phyloP scores from a whole-genome alignment of 2,329 filamentous ascomycete genomes.

The Rutstroemia sp. region DNA sequence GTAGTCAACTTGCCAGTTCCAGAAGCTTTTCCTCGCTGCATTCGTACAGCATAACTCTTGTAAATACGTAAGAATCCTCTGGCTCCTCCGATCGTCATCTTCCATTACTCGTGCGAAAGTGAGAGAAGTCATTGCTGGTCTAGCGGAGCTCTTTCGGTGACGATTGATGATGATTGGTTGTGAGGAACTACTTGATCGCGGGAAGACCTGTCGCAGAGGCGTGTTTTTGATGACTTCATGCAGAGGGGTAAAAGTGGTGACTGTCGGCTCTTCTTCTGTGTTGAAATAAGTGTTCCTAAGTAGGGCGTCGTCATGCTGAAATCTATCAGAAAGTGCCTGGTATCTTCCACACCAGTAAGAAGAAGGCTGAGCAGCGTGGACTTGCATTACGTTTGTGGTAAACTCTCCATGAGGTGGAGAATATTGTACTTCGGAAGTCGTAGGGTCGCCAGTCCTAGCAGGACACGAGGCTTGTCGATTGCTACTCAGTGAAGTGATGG shows the following conservation, averaged over 20 bases:
- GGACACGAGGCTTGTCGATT: conserved; percentile 10
- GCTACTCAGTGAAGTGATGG: conserved; percentile 17
- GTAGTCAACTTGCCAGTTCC: conserved; percentile 42
- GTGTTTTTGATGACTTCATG: neutral
- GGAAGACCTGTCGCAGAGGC: neutral
- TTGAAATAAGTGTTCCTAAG: neutral
- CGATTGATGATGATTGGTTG: neutral
- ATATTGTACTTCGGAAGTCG: conserved; percentile 10
- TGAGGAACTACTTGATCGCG: neutral
- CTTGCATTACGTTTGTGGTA: conserved; percentile 22
- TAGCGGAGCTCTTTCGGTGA: neutral
- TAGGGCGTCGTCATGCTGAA: conserved; percentile 36
- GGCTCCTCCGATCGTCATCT: conserved; percentile 37
- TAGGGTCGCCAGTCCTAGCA: neutral
- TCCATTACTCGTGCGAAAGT: conserved; percentile 5
- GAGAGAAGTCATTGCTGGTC: neutral
- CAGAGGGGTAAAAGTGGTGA: neutral
- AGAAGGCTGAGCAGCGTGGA: conserved; percentile 39
- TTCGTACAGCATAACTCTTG: conserved; percentile 39
- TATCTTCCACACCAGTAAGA: conserved; percentile 59
- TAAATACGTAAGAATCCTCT: conserved; percentile 41
- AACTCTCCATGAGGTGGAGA: conserved; percentile 1
- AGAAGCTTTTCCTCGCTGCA: conserved; percentile 42
- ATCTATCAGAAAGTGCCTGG: conserved; percentile 47
- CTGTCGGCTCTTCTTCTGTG: conserved; percentile 1